Conservation (phyloP, 1,139 yeast species). For the Taphrina populina region DNA sequence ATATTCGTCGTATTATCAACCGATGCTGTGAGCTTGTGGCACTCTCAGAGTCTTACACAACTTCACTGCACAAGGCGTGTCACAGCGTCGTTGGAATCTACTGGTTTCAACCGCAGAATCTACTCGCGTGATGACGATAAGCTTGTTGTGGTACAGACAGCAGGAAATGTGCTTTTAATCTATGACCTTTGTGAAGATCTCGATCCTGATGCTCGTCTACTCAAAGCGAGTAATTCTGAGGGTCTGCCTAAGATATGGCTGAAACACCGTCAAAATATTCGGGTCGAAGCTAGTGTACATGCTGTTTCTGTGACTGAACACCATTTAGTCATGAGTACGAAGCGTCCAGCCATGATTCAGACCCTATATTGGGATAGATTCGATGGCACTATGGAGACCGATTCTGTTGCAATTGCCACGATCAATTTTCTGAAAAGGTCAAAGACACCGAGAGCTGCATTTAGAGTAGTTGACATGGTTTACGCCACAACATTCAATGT, state of each 20-base stretch:
- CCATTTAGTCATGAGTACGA: constrained; percentile 15
- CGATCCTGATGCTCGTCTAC: neutral
- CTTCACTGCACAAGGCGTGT: constrained; percentile 16
- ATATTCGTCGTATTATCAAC: constrained; percentile 11
- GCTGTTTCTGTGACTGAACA: constrained; percentile 13
- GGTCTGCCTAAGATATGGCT: constrained; percentile 21
- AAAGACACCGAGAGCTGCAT: neutral
- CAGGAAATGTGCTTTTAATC: constrained; percentile 2
- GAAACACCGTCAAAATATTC: constrained; percentile 24
- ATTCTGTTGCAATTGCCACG: neutral
- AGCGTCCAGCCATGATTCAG: constrained; percentile 10
- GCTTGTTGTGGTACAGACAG: constrained; percentile 14
- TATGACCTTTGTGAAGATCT: constrained; percentile 21
- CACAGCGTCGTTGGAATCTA: constrained; percentile 11
- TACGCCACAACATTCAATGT: neutral
- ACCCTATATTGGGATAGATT: constrained; percentile 11
- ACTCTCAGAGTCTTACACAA: constrained; percentile 14
- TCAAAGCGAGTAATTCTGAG: neutral
- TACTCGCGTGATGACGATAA: constrained; percentile 4
- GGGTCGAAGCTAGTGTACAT: constrained; percentile 17
- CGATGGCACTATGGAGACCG: constrained; percentile 19
- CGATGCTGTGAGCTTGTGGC: constrained; percentile 21
- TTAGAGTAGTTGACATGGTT: neutral
- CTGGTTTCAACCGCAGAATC: constrained; percentile 19
- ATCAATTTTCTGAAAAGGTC: neutral